These are phyloP conservation scores for Kodamaea sp. DNA, from an alignment of 1,139 yeast species.

Conservation along the genomic window DNA sequence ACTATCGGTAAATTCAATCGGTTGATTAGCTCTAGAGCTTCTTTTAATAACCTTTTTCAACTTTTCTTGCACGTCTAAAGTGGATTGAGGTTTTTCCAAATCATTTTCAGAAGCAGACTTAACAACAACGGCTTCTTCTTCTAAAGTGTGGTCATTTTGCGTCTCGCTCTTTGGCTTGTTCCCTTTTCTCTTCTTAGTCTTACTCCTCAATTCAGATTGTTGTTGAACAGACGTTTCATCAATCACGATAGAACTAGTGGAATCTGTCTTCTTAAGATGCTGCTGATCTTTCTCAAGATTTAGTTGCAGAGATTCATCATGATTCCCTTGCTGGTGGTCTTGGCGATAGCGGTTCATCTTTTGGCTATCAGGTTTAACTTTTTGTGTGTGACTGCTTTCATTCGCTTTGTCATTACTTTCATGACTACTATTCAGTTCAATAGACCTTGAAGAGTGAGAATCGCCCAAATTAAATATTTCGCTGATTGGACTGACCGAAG, in stretches of 20 bases:
- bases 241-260: too few relatives aligned
- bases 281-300: too few relatives aligned
- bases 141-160: constrained; percentile 8
- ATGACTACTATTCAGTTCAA: constrained; percentile 5
- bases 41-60: constrained; percentile 42
- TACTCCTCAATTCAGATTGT: constrained; percentile 7
- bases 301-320: background rate
- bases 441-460: constrained; percentile 4
- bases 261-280: too few relatives aligned
- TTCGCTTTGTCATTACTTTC: constrained; percentile 4
- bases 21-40: constrained; percentile 56
- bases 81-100: constrained; percentile 30
- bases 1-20: constrained; percentile 72
- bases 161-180: constrained; percentile 7
- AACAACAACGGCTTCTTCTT: constrained; percentile 9
- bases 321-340: background rate
- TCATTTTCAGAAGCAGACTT: constrained; percentile 6
- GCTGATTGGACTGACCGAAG: constrained; percentile 3
- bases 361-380: background rate
- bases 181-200: constrained; percentile 8
- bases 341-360: background rate
- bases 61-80: constrained; percentile 45
- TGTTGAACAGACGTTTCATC: constrained; percentile 1
- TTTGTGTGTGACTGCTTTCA: constrained; percentile 1
- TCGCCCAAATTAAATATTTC: constrained; percentile 6